Percentiles rank a stretch among this genome's conserved stretches.
Conservation (phyloP, 75 land plant species). For the Isoetes taiwanensis region DNA sequence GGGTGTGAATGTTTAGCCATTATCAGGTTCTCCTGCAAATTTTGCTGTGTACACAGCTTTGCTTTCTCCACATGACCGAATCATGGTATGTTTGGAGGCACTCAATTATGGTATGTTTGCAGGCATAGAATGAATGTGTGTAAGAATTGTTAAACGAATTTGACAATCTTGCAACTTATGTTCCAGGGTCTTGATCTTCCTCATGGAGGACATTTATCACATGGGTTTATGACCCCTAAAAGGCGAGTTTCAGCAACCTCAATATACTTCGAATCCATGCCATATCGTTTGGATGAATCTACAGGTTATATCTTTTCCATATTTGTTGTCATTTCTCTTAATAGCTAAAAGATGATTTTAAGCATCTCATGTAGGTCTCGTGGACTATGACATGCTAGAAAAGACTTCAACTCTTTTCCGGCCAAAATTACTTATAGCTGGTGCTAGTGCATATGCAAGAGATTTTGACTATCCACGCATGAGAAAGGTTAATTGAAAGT, state of each 20-base stretch:
- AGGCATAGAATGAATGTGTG: too few relatives aligned
- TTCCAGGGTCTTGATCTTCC: slow-evolving; percentile 82
- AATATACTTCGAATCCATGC: slow-evolving; percentile 82
- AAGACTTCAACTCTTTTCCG: slow-evolving; percentile 62
- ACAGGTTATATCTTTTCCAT: slow-evolving; percentile 37
- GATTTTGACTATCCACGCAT: slow-evolving; percentile 78
- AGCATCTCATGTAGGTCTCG: slow-evolving; percentile 28
- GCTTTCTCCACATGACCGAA: slow-evolving; percentile 84
- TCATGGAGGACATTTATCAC: slow-evolving; percentile 81
- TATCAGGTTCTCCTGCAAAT: slow-evolving; percentile 90
- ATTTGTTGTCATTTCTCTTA: too few relatives aligned
- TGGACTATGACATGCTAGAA: slow-evolving; percentile 82
- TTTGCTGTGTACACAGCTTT: slow-evolving; percentile 88
- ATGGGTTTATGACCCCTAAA: slow-evolving; percentile 80
- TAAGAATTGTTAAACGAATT: too few relatives aligned
- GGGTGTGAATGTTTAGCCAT: slow-evolving; percentile 94
- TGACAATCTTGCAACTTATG: too few relatives aligned
- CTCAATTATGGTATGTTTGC: too few relatives aligned
- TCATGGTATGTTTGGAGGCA: slow-evolving; percentile 52
- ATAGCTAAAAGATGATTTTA: too few relatives aligned
- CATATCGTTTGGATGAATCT: slow-evolving; percentile 64
- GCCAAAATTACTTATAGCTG: slow-evolving; percentile 79
- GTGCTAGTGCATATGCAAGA: slow-evolving; percentile 82
- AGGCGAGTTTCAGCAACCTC: slow-evolving; percentile 88
- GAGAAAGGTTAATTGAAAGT: too few relatives aligned